These are phyloP conservation scores for Psilocybe subaeruginosa DNA, from an alignment of 768 basidiomycete genomes.

Conservation along the genomic window DNA sequence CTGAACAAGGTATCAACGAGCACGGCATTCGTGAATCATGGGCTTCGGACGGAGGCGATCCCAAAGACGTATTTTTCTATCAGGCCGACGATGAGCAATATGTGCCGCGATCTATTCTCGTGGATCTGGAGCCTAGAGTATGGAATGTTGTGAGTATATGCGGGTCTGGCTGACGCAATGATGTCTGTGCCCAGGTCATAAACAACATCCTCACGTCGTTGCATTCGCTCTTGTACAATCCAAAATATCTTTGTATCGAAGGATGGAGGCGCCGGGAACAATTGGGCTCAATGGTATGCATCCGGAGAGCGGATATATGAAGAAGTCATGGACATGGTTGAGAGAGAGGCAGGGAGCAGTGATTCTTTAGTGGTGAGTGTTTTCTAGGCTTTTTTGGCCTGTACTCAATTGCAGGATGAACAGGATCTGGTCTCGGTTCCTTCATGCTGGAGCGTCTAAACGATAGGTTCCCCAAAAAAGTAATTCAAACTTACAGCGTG, in stretches of 20 bases:
- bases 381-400: constrained; percentile 99
- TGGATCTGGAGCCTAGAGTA: constrained; percentile 97
- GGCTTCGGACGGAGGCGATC: constrained; percentile 93
- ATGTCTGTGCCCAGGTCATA: constrained; percentile 71
- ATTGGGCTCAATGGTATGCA: constrained; percentile 96
- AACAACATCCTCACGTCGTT: constrained; percentile 91
- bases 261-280: constrained; percentile 99
- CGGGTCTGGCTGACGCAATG: background rate
- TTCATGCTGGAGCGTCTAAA: constrained; percentile 96
- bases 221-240: constrained; percentile 92
- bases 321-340: constrained; percentile 19
- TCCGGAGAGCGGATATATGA: constrained; percentile 69
- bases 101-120: constrained; percentile 93
- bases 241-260: constrained; percentile 94
- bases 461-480: constrained; percentile 98
- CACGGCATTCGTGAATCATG: constrained; percentile 97
- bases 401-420: constrained; percentile 98
- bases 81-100: constrained; percentile 99
- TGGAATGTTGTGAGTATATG: constrained; percentile 7
- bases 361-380: constrained; percentile 12
- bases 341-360: constrained; percentile 13
- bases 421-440: constrained; percentile 98
- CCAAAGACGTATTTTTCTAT: constrained; percentile 99
- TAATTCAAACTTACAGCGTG: constrained; percentile 98
- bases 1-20: constrained; percentile 96